Base-by-base conservation (phyloP, 495 filamentous ascomycete species). In the Tuber brumale region DNA sequence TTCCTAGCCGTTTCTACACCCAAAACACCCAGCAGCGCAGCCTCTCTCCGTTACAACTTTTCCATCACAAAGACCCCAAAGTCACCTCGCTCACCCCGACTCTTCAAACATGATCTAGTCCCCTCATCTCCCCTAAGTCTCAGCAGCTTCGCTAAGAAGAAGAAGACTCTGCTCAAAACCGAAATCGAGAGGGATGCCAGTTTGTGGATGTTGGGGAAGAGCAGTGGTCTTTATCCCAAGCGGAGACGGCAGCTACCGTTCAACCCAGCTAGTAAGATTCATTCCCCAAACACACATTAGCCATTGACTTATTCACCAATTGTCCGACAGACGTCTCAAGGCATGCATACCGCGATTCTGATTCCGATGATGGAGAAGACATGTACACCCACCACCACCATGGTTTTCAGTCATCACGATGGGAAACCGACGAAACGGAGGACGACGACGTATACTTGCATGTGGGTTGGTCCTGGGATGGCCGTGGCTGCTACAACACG, bases 321-420 rank as follows among this genome's bases (percentile, higher is more conserved):
- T 44, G 5, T 37, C 46, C 71, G 37, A 35, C 51, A 82, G 80
- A 82, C 69, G 78, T 82, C 69, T 82, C 81, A 69, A 76, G 81
- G 69, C 81, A 82, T 39, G 77, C 81, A 66, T 82, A 82, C 57
- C 76, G 80, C 74, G 80, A 82, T 27, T 76, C 81, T 70, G 74
- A 72, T 21, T 78, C 72, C 46, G 73, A 76, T 41, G 81, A 82
- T 43, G 77, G 70, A 43, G 43, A 69, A 69, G 74, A 75, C 75
- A 66, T 66, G 57, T 66, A 66, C 35, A 35, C 57, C 57, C 57
- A 66, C 57, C 57, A 66, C 35, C 57, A 66, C 57, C 57, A 66
- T 35, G 27, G 57, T 7, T 66, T 35, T 27, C 57, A 66, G 16
- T 66, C 57, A 18, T 35, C 57, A 8, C 76, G 78, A 31, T 79